A percentile compares a stretch with the other conserved stretches of the same genome.
Evolutionary conservation across 192 early-diverging fungal genomes (phyloP).

Genomic region (Podila clonocystis): DNA sequence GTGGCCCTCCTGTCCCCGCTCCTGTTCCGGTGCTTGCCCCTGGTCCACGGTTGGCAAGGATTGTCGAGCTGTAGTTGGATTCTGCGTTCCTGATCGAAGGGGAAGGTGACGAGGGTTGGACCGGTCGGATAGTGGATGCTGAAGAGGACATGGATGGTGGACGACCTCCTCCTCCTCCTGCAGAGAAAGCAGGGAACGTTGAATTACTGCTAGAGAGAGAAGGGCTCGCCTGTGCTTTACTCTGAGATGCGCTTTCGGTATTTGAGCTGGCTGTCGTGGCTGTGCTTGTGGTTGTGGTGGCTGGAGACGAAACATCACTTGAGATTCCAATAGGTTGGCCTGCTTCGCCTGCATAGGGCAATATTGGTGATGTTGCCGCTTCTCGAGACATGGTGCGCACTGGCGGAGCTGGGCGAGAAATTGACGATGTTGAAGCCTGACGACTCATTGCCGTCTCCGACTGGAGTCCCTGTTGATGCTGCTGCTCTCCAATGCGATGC

Average conservation of each 20-base stretch:
- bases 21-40: not conserved
- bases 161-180: not conserved
- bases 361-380: not conserved
- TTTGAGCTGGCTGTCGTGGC: not conserved
- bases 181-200: conserved; percentile 17
- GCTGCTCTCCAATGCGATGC: conserved; percentile 40
- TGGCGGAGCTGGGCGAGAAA: not conserved
- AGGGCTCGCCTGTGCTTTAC: conserved; percentile 36
- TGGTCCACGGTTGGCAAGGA: conserved; percentile 18
- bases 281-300: not conserved
- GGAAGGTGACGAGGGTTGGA: conserved; percentile 37
- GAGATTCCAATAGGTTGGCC: not conserved
- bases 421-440: not conserved
- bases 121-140: conserved; percentile 44
- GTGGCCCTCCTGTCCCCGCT: not conserved
- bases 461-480: conserved; percentile 8
- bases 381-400: not conserved
- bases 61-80: conserved; percentile 22
- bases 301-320: not conserved
- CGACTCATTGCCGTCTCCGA: no score
- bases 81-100: conserved; percentile 12
- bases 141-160: conserved; percentile 49
- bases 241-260: not conserved
- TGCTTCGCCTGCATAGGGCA: not conserved
- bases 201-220: conserved; percentile 37